These are phyloP conservation scores for Tulasnella sp. DNA, from an alignment of 768 basidiomycete species.

Conservation along the genomic window DNA sequence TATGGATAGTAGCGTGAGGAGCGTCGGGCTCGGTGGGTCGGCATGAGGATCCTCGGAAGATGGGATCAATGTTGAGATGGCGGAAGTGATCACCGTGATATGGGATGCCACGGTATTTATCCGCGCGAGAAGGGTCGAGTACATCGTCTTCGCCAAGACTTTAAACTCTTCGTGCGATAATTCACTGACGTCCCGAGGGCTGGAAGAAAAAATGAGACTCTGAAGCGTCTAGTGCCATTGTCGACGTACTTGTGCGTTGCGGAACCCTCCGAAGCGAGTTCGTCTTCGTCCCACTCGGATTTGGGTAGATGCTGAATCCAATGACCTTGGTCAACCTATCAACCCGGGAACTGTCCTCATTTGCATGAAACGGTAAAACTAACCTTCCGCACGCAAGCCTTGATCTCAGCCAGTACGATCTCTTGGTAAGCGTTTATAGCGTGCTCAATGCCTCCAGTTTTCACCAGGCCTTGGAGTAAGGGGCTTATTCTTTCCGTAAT, in stretches of 20 bases:
- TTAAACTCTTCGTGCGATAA: slow-evolving; percentile 33
- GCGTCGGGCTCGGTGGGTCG: slow-evolving; percentile 27
- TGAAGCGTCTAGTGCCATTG: background rate
- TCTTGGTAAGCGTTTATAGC: slow-evolving; percentile 63
- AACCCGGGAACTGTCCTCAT: background rate
- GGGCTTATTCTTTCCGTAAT: slow-evolving; percentile 62
- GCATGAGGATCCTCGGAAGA: background rate
- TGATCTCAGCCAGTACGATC: slow-evolving; percentile 54
- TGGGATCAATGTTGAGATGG: background rate
- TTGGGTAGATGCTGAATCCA: slow-evolving; percentile 48
- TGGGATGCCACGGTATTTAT: slow-evolving; percentile 4
- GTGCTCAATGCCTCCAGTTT: slow-evolving; percentile 64
- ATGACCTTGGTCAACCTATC: slow-evolving; percentile 10
- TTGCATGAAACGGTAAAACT: slow-evolving; percentile 26
- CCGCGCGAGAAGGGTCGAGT: background rate
- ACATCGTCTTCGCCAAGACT: slow-evolving; percentile 3
- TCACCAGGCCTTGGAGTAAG: slow-evolving; percentile 64
- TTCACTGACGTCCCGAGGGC: slow-evolving; percentile 34
- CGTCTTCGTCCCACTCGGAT: slow-evolving; percentile 48
- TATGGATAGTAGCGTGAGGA: slow-evolving; percentile 63
- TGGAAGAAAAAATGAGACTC: background rate
- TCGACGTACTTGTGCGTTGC: background rate
- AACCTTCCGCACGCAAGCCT: slow-evolving; percentile 51
- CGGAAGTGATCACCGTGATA: background rate
- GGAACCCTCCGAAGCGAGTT: slow-evolving; percentile 22